Evolutionary conservation across 1,139 yeast species (phyloP).

Genomic region (Saccharomyces hybrid): DNA sequence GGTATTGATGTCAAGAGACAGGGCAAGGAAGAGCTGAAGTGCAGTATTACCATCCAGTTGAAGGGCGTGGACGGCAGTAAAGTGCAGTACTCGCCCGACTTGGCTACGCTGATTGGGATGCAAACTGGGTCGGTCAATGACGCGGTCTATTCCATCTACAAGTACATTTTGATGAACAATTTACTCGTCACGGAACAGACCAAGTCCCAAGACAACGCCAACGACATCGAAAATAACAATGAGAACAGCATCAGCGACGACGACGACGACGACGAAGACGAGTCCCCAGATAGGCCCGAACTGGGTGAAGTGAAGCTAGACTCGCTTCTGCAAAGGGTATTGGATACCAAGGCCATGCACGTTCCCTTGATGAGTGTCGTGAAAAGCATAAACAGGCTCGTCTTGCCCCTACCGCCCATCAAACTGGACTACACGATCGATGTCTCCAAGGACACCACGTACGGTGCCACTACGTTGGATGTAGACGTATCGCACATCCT

Average conservation of each 20-base stretch:
- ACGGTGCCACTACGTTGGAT: conserved; percentile 77
- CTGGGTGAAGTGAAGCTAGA: background rate
- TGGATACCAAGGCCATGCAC: background rate
- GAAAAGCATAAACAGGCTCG: conserved; percentile 47
- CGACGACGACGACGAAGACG: background rate
- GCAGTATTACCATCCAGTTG: conserved; percentile 72
- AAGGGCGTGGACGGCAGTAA: conserved; percentile 59
- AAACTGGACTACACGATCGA: conserved; percentile 65
- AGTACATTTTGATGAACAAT: conserved; percentile 44
- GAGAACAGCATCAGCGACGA: conserved; percentile 36
- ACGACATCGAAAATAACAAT: conserved; percentile 45
- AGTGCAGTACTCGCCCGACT: conserved; percentile 54
- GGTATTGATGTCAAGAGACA: conserved; percentile 80
- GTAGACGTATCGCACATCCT: conserved; percentile 41
- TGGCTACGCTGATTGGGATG: conserved; percentile 66
- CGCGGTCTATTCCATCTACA: conserved; percentile 79
- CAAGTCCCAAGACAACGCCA: background rate
- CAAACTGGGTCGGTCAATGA: conserved; percentile 81
- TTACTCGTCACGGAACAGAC: conserved; percentile 10
- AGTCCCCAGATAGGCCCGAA: background rate
- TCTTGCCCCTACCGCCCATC: conserved; percentile 72
- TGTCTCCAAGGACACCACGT: conserved; percentile 67
- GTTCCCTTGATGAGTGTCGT: background rate
- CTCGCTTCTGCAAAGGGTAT: background rate
- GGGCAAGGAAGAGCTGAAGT: conserved; percentile 60